These are phyloP conservation scores for Ilex aquifolium DNA, from an alignment of 257 asterid species.

Conservation along the genomic window DNA sequence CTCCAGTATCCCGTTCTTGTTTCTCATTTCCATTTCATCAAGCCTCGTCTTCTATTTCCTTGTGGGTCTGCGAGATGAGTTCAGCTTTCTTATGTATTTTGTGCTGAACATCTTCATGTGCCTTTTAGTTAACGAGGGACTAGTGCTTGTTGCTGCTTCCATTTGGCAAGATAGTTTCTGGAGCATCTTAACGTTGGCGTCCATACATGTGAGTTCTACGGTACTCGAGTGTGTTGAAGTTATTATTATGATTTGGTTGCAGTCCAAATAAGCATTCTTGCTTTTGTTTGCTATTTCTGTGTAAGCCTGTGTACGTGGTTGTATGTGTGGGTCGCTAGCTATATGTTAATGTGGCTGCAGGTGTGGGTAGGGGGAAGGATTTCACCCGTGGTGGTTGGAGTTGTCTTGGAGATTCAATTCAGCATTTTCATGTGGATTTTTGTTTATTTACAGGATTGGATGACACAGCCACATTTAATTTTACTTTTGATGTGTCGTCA, in stretches of 20 bases:
- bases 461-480: too few species aligned
- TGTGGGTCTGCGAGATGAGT: slow-evolving; percentile 71
- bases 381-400: too few species aligned
- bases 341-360: too few species aligned
- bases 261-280: background rate
- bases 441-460: too few species aligned
- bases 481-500: too few species aligned
- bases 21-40: slow-evolving; percentile 87
- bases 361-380: too few species aligned
- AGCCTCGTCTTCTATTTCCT: slow-evolving; percentile 93
- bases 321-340: too few species aligned
- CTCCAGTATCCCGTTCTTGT: slow-evolving; percentile 86
- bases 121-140: slow-evolving; percentile 86
- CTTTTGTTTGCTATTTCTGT: background rate
- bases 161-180: slow-evolving; percentile 66
- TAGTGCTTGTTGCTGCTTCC: slow-evolving; percentile 62
- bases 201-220: slow-evolving; percentile 59
- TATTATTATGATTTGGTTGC: background rate
- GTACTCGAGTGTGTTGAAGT: background rate
- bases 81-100: slow-evolving; percentile 81
- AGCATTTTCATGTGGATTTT: too few species aligned
- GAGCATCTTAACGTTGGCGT: slow-evolving; percentile 61
- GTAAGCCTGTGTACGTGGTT: background rate
- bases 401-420: too few species aligned
- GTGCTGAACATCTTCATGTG: slow-evolving; percentile 74